A percentile compares a stretch with the other conserved stretches of the same genome.
These are phyloP conservation scores for Holtermannia corniformis DNA, from an alignment of 768 basidiomycete genomes.

Conservation along the genomic window DNA sequence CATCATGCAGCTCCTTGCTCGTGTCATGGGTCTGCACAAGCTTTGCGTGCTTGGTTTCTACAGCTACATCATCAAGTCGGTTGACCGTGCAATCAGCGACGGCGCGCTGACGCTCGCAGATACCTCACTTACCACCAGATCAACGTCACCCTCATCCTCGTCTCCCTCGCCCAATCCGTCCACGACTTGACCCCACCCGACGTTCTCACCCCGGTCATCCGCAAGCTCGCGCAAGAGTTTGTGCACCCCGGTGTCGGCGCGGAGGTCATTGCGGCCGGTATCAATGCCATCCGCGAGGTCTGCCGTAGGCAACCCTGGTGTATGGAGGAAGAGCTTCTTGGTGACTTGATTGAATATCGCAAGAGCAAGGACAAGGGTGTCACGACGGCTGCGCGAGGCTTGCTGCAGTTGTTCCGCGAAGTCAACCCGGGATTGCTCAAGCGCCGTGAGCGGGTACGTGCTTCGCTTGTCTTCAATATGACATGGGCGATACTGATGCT, in stretches of 20 bases:
- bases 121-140: slow-evolving; percentile 89
- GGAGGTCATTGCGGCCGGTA: slow-evolving; percentile 91
- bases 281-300: slow-evolving; percentile 92
- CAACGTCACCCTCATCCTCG: slow-evolving; percentile 83
- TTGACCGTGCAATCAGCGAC: neutral
- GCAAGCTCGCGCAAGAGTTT: slow-evolving; percentile 89
- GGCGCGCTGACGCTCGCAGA: slow-evolving; percentile 44
- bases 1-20: slow-evolving; percentile 89
- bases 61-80: slow-evolving; percentile 68
- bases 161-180: slow-evolving; percentile 83
- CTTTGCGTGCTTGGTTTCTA: slow-evolving; percentile 90
- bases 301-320: slow-evolving; percentile 90
- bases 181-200: slow-evolving; percentile 95
- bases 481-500: neutral
- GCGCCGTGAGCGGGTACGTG: slow-evolving; percentile 65
- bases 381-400: slow-evolving; percentile 72
- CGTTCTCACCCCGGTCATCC: slow-evolving; percentile 73
- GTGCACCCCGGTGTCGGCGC: slow-evolving; percentile 93
- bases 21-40: slow-evolving; percentile 87
- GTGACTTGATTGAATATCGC: slow-evolving; percentile 86
- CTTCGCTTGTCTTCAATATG: neutral
- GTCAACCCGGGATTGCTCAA: slow-evolving; percentile 90
- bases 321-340: slow-evolving; percentile 88
- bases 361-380: slow-evolving; percentile 94
- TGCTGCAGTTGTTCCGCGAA: slow-evolving; percentile 86